Percentiles rank a stretch among this genome's conserved stretches.
phyloP scores from a whole-genome alignment of 2,329 filamentous ascomycete species.

The Biscogniauxia mediterranea region DNA sequence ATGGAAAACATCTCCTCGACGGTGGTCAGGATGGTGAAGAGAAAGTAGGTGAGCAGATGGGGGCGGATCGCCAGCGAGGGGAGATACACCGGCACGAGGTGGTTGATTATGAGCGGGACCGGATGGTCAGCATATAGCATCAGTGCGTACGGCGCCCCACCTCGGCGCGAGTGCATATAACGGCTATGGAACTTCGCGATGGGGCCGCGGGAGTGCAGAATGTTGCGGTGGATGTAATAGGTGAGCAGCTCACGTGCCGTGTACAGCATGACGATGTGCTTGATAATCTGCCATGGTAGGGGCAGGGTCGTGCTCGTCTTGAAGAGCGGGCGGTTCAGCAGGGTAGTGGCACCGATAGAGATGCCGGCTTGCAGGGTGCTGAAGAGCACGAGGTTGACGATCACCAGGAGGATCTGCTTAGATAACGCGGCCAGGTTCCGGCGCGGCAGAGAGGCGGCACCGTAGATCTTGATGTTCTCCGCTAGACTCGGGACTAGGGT shows the following conservation, averaged over 20 bases:
- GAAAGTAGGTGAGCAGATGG: constrained; percentile 70
- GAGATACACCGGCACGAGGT: constrained; percentile 64
- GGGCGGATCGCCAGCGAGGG: constrained; percentile 64
- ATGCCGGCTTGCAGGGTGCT: constrained; percentile 43
- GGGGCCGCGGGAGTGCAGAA: constrained; percentile 56
- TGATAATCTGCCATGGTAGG: constrained; percentile 52
- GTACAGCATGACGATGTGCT: constrained; percentile 46
- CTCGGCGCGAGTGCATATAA: constrained; percentile 50
- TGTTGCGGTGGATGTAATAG: constrained; percentile 71
- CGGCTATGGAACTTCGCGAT: constrained; percentile 42
- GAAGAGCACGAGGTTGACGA: constrained; percentile 46
- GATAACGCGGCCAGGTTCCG: constrained; percentile 37
- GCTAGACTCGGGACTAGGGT: constrained; percentile 66
- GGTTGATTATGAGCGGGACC: constrained; percentile 58
- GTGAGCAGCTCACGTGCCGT: constrained; percentile 56
- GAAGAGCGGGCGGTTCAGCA: constrained; percentile 43
- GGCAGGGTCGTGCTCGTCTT: constrained; percentile 48
- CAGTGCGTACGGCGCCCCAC: constrained; percentile 59
- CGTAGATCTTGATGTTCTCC: constrained; percentile 67
- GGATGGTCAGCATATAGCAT: constrained; percentile 68
- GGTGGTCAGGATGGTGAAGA: constrained; percentile 62
- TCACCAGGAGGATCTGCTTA: constrained; percentile 40
- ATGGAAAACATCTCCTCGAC: constrained; percentile 65
- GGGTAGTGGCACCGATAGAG: constrained; percentile 36
- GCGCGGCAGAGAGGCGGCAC: constrained; percentile 47